Evolutionary conservation across 768 basidiomycete genomes (phyloP), one percentile per base, ranked within the genome.

Genomic region (Cubamyces lactineus): DNA sequence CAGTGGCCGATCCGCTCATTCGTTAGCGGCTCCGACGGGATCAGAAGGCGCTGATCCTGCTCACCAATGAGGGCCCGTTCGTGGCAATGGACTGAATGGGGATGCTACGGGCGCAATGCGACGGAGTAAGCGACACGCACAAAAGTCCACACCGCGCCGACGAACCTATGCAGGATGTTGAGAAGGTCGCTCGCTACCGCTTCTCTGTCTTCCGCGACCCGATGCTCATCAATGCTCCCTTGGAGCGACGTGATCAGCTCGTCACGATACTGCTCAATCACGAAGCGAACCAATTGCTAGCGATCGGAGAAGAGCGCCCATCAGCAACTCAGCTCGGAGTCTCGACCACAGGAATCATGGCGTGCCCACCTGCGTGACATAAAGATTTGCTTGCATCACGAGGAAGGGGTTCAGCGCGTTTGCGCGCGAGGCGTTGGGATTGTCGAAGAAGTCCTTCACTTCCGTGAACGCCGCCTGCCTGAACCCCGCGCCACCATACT

Each of bases 31-130:
- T 5, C 58, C n/a, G 57, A 55, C 60, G 30, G 45, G 30, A 41
- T 24, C 41, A 40, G 53, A 52, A 49, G 38, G 51, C 53, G 43
- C 45, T 39, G 46, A 60, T 53, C 52, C n/a, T 23, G 56, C 79
- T 70, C 60, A 82, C 90, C 78, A 92, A 76, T 57, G 89, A 91
- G 5, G 91, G 91, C 4, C 91, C 91, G 70, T 91, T 94, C 51
- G 88, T 91, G 38, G 93, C 94, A 68, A 96, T 94, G 34, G 92
- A 92, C 73, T 94, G 92, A 57, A 96, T 94, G 17, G 94, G 94
- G 67, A 96, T 95, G 69, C 90, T 93, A 66, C 47, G 63, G 43
- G 56, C 38, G 41, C 57, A 59, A 52, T 38, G 53, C 42, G 59
- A 21, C 50, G 16, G 15, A 46, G 53, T 61, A 59, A 50, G 57